phyloP scores from a whole-genome alignment of 2,329 filamentous ascomycete species.

The Neurospora sp. region DNA sequence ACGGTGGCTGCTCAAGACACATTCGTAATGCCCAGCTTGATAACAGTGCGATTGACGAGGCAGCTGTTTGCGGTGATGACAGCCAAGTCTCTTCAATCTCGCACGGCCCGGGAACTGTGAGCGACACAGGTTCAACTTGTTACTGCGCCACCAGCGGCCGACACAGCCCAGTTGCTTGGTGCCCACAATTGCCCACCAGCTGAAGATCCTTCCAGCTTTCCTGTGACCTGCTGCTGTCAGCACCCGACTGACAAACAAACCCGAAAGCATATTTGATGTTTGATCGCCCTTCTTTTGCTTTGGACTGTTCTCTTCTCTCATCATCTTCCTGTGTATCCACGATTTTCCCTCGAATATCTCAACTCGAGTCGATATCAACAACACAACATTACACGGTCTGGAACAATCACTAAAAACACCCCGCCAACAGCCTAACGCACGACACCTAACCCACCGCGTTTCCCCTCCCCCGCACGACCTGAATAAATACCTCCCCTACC shows the following conservation, averaged over 20 bases:
- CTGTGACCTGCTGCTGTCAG: neutral
- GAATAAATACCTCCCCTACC: neutral
- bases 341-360: neutral
- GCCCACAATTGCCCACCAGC: slow-evolving; percentile 1
- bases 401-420: neutral
- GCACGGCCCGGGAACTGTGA: neutral
- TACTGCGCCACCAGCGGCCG: neutral
- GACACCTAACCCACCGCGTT: neutral
- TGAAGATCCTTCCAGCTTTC: slow-evolving; percentile 1
- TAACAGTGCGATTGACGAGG: neutral
- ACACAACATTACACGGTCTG: neutral
- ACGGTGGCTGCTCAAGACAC: neutral
- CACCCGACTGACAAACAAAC: neutral
- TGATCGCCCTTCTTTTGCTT: neutral
- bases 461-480: neutral
- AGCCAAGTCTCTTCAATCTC: neutral
- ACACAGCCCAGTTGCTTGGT: neutral
- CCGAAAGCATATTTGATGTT: neutral
- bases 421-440: neutral
- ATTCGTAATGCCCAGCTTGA: neutral
- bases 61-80: neutral
- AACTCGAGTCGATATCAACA: neutral
- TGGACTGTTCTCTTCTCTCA: neutral
- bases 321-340: neutral
- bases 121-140: neutral